phyloP scores from a whole-genome alignment of 805 yeast genomes.

The Candida loeiensis region DNA sequence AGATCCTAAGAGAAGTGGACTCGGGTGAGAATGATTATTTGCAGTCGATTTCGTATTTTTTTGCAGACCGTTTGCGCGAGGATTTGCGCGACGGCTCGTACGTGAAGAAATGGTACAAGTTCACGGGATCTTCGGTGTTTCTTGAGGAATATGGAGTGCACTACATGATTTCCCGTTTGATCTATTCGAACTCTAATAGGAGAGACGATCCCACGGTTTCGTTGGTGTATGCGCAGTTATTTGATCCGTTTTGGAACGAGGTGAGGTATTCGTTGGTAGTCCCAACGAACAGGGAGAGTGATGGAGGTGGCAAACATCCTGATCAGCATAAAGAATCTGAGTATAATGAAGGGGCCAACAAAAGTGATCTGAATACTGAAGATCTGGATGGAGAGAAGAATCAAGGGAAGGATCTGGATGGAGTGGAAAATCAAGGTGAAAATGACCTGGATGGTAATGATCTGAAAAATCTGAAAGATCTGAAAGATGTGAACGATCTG shows the following conservation, averaged over 20 bases:
- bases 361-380: too few species aligned
- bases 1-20: conserved; percentile 4
- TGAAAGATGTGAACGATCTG: too few species aligned
- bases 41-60: conserved; percentile 4
- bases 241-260: conserved; percentile 23
- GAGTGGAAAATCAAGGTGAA: too few species aligned
- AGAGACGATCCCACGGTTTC: conserved; percentile 26
- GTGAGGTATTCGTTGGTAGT: conserved; percentile 19
- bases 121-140: conserved; percentile 55
- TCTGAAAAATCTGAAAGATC: too few species aligned
- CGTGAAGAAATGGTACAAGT: conserved; percentile 39
- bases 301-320: conserved; percentile 1
- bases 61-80: conserved; percentile 20
- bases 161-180: conserved; percentile 38
- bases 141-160: conserved; percentile 48
- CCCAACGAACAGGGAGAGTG: conserved; percentile 19
- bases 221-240: conserved; percentile 22
- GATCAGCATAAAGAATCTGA: too few species aligned
- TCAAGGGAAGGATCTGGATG: background rate
- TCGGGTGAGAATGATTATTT: conserved; percentile 5
- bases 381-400: too few species aligned
- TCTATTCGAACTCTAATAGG: conserved; percentile 22
- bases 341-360: too few species aligned
- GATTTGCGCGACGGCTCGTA: conserved; percentile 6
- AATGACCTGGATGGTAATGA: too few species aligned